phyloP scores from a whole-genome alignment of 2,329 filamentous ascomycete genomes.

The Trichoderma pleuroti region DNA sequence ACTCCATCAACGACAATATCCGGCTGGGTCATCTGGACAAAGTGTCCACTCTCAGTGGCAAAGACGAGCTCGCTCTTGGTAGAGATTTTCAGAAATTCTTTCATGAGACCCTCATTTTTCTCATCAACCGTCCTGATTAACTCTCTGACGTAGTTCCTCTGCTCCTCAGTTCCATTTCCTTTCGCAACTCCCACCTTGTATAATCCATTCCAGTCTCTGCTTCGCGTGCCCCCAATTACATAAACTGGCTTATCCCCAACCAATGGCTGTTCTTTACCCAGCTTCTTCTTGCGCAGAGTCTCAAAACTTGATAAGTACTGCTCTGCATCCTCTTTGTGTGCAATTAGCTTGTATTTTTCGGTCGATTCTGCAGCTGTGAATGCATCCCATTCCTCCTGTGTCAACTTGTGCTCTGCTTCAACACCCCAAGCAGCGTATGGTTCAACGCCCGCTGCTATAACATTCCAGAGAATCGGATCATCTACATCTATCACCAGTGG shows the following conservation, averaged over 20 bases:
- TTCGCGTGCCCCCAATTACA: neutral
- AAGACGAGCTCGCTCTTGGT: neutral
- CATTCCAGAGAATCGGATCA: neutral
- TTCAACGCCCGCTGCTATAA: neutral
- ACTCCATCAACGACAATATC: neutral
- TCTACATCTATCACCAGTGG: neutral
- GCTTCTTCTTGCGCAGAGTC: neutral
- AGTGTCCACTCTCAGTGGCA: constrained; percentile 1
- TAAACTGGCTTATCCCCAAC: neutral
- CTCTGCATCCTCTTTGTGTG: neutral
- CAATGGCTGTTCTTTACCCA: neutral
- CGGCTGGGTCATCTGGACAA: constrained; percentile 6
- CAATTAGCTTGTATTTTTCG: neutral
- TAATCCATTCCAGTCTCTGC: neutral
- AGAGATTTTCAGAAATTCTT: neutral
- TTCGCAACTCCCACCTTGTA: neutral
- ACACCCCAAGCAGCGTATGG: neutral
- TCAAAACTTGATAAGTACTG: neutral
- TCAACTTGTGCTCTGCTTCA: neutral
- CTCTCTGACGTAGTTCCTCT: neutral
- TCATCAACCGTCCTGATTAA: neutral
- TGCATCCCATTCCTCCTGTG: neutral
- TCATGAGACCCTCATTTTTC: neutral
- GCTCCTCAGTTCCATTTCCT: neutral
- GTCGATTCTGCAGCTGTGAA: neutral